Evolutionary conservation across 179 eudicot genomes (phyloP), one percentile per base, ranked within the genome.

Genomic region (Spinacia oleracea): DNA sequence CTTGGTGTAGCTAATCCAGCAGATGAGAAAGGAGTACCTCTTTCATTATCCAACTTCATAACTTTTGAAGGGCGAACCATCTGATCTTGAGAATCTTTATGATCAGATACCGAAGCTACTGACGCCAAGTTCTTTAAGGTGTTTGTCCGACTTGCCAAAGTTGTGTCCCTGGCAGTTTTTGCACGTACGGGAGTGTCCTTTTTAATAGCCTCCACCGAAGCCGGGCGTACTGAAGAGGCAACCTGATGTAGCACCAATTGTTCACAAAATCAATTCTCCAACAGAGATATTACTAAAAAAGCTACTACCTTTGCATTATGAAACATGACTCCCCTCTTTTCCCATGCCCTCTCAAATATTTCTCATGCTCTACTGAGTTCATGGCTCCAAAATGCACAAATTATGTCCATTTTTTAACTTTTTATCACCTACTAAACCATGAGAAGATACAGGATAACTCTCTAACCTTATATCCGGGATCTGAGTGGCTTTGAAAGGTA

Each of bases 41-140:
- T 83, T 65, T 88, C 93, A 79, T 80, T 82, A 75, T 90, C 90
- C 86, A 89, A 74, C 76, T 87, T 94, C 76, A 82, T 38, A 81
- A 90, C 68, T 81, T 93, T 93, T 79, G 91, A 79, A 72, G 93
- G 90, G 50, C 76, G 92, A 59, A 55, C 78, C 65, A 40, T 45
- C 56, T 76, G 88, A 71, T 90, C 89, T 70, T 74, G 68, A 72
- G 82, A 73, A 72, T 83, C 83, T 34, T 70, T 83, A 79, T 80
- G 82, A 64, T 81, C 84, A 73, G 83, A 77, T 74, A 74, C 84
- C 32, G 71, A 67, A 78, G 82, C 80, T 74, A 72, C 84, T 27
- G 68, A 67, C 77, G 82, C 80, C 76, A 80, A 38, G 45, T 75
- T 83, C 66, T 82, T 55, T 76, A 68, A 60, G 69, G 77, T 50